Base-by-base conservation (phyloP, 768 basidiomycete genomes). In the Calvatia gigantea region DNA sequence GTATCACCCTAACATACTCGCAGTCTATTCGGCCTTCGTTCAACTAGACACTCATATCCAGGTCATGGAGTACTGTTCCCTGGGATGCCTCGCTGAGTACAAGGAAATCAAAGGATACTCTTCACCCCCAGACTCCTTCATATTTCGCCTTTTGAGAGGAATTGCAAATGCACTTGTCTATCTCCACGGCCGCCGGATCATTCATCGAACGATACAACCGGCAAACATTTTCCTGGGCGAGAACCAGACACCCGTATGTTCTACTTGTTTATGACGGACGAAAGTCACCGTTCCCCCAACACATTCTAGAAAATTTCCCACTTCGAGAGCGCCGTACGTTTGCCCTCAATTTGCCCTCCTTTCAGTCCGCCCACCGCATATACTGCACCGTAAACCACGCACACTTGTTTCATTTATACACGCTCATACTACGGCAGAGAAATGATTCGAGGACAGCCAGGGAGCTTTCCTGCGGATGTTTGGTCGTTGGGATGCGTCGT, bases 401-500 rank as follows among this genome's bases (percentile, higher is more conserved):
- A 11, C 21, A 7, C 12, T 15, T 23, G 17, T 8, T 5, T 37
- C 38, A 33, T 23, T 19, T 54, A 17, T 6, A 33, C 21, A 15
- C 23, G 28, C 33, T 58, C 17, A 31, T 27, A 6, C 5, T 21
- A 32, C 5, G 4, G 6, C 39, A 82, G 80, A 25, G 79, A 82
- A 61, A 69, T 78, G 1, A 54, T 69, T 5, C 58, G 64, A 0
- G 61, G 66, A n/a, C 42, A 42, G 23, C 61, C 71, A 1, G 70
- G 74, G 43, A 66, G 68, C 33, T 75, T 70, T 54, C 51, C 69
- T 6, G 64, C 70, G 3, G 80, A 82, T 60, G 32, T 78, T 23
- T 82, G 79, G 79, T 80, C 79, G 1, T 51, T 78, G 25, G 80
- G 78, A 3, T 74, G 73, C 60, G 63, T 79, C 3, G 61, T 74